These are phyloP conservation scores for Amaranthus cruentus DNA, from an alignment of 148 eudicot genomes.

Conservation along the genomic window DNA sequence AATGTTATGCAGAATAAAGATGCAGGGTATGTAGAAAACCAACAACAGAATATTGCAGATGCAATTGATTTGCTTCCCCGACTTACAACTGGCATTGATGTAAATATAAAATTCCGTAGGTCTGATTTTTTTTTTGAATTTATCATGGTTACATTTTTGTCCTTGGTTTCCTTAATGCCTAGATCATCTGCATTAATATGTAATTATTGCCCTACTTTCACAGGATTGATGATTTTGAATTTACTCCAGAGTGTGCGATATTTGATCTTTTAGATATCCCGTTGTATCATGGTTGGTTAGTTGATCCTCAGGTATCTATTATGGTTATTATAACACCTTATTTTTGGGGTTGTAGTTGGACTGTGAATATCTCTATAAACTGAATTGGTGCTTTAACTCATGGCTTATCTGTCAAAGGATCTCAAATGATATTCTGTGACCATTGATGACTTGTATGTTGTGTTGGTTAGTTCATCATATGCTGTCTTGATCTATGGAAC, in stretches of 20 bases:
- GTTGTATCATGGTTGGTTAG: conserved; percentile 93
- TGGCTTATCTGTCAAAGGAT: no score
- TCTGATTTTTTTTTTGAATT: conserved; percentile 21
- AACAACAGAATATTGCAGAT: no score
- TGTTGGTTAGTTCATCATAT: no score
- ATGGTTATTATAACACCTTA: no score
- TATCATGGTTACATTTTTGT: background rate
- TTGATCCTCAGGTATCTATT: conserved; percentile 83
- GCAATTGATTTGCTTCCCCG: no score
- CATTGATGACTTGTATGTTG: no score
- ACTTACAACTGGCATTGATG: no score
- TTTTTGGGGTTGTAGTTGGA: no score
- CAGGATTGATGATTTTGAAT: conserved; percentile 96
- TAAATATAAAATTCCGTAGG: conserved; percentile 45
- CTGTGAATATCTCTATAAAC: no score
- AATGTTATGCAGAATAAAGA: conserved; percentile 66
- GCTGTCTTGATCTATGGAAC: no score
- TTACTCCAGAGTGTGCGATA: conserved; percentile 92
- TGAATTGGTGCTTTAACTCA: no score
- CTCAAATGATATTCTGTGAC: no score
- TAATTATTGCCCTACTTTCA: conserved; percentile 6
- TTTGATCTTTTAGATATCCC: conserved; percentile 92
- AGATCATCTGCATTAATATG: background rate
- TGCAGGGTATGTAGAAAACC: conserved; percentile 48
- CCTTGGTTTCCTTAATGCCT: conserved; percentile 2